Conservation (phyloP, 768 basidiomycete genomes). For the Boletus coccyginus region DNA sequence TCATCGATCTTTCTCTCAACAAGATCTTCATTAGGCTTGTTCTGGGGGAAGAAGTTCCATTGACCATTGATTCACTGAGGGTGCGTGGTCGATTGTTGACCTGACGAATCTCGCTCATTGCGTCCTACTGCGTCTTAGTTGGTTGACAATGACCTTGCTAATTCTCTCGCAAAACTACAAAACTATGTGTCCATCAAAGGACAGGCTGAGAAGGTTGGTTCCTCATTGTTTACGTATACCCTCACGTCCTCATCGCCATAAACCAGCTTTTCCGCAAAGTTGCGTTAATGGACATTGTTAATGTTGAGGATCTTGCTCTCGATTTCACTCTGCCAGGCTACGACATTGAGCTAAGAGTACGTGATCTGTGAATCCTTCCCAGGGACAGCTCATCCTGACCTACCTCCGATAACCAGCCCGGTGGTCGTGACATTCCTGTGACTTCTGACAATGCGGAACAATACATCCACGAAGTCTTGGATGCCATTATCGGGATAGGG, state of each 20-base stretch:
- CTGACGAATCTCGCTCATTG: conserved; percentile 5
- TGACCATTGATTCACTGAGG: conserved; percentile 80
- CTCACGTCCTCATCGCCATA: background rate
- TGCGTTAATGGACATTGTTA: conserved; percentile 56
- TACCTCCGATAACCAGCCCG: conserved; percentile 46
- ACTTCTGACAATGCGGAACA: conserved; percentile 85
- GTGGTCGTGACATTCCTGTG: conserved; percentile 78
- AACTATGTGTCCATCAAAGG: conserved; percentile 52
- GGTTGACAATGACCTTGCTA: conserved; percentile 82
- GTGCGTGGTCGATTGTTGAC: conserved; percentile 39
- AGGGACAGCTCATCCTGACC: background rate
- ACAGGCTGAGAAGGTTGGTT: conserved; percentile 54
- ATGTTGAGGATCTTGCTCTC: conserved; percentile 83
- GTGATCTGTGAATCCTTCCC: conserved; percentile 20
- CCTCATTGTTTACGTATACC: background rate
- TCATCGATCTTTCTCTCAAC: conserved; percentile 94
- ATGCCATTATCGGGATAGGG: conserved; percentile 84
- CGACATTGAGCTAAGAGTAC: conserved; percentile 84
- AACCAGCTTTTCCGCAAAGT: conserved; percentile 53
- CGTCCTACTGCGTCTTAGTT: conserved; percentile 48
- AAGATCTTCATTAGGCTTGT: conserved; percentile 92
- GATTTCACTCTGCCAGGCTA: conserved; percentile 98
- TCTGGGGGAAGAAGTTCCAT: conserved; percentile 81
- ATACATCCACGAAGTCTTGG: conserved; percentile 83
- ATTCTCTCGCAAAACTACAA: conserved; percentile 79